Evolutionary conservation across 2,329 filamentous ascomycete genomes (phyloP).

Genomic region (Aspergillus bombycis): DNA sequence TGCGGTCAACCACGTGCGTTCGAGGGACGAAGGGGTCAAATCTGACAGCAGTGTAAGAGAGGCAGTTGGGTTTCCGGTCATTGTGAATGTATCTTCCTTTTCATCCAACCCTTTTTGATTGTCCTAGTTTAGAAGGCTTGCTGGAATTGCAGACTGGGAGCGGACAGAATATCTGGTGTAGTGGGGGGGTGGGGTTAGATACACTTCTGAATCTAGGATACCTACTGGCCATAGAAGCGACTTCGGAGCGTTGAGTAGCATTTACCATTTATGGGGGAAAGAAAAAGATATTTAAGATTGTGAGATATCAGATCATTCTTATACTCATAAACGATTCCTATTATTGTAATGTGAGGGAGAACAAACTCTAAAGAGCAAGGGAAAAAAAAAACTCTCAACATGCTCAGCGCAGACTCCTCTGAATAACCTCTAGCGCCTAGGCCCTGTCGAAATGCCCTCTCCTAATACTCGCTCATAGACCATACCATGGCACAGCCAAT

Average conservation of each 20-base stretch:
- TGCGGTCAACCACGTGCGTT: conserved; percentile 80
- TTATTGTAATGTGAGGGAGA: background rate
- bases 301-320: background rate
- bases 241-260: background rate
- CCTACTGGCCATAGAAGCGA: background rate
- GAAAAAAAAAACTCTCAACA: background rate
- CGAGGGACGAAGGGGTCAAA: conserved; percentile 54
- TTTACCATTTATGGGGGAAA: background rate
- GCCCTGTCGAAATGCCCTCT: conserved; percentile 25
- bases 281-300: background rate
- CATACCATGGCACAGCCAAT: conserved; percentile 59
- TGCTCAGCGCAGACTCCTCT: background rate
- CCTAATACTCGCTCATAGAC: conserved; percentile 59
- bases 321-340: background rate
- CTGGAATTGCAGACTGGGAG: background rate
- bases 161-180: background rate
- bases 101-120: background rate
- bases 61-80: conserved; percentile 7
- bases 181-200: conserved; percentile 1
- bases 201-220: too few species aligned
- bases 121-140: background rate
- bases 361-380: background rate
- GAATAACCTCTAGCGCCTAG: conserved; percentile 12
- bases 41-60: conserved; percentile 52
- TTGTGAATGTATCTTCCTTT: background rate